Base-by-base conservation (phyloP, 768 basidiomycete species). In the Termitomyces sp. region DNA sequence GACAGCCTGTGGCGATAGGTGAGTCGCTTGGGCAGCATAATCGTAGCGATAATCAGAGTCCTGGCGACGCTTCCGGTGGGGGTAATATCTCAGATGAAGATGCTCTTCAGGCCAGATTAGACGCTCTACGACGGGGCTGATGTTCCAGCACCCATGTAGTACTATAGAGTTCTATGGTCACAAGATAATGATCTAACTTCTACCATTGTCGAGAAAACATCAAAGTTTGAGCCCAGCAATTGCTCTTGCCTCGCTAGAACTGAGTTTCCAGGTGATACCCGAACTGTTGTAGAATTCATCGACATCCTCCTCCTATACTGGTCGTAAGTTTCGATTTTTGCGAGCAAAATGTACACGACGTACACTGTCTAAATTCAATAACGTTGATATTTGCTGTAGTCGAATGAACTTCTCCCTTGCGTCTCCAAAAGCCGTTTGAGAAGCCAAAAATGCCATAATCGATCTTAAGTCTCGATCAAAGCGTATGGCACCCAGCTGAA, bases 211-310 rank as follows among this genome's bases (percentile, higher is more conserved):
- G 12, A 27, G 14, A 34, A 20, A 47, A 18, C 40, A 55, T 69
- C 67, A 80, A 57, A 79, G 68, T 64, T 84, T 86, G 55, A 94
- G 75, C 40, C 74, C 82, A 42, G 83, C 83, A 54, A 93, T 81
- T 37, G 82, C 75, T 56, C 84, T 84, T 48, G 91, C 93, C 63
- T 96, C 93, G 57, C 86, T 83, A 62, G 84, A 77, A 61, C 81
- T 88, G 55, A 95, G 68, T 66, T 88, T 89, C 93, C 93, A 96
- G 13, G 86, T 82, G 61, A 97, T 93, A 20, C 95, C 95, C 3
- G 93, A 95, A 53, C 90, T 85, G 62, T 89, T 92, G 72, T 94
- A 98, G 70, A 98, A 97, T 54, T 95, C 93, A 62, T 95, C 91
- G 5, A 95, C 87, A 64, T 95, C 93, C 71, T 97, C 95, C 64